These are phyloP conservation scores for Paramyrothecium sp. DNA, from an alignment of 2,329 filamentous ascomycete species.

Conservation along the genomic window DNA sequence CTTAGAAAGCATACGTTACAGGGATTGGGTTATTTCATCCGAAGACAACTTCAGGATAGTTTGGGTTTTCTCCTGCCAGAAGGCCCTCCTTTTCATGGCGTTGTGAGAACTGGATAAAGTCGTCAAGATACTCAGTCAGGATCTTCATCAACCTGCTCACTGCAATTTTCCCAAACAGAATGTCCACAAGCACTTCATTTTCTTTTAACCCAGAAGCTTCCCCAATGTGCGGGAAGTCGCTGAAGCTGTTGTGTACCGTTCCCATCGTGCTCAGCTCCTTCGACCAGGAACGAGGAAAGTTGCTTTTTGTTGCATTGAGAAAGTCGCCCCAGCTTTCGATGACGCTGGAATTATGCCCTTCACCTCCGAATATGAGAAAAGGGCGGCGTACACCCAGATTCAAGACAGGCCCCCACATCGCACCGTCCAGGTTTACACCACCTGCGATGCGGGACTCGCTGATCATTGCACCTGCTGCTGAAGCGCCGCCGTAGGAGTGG, in stretches of 20 bases:
- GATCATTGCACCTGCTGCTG: background rate
- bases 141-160: background rate
- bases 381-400: background rate
- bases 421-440: background rate
- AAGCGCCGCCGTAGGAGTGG: background rate
- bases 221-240: background rate
- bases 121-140: background rate
- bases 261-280: background rate
- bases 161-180: background rate
- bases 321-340: background rate
- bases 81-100: background rate
- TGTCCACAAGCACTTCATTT: background rate
- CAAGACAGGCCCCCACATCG: background rate
- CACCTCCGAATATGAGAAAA: background rate
- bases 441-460: background rate
- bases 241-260: background rate
- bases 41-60: background rate
- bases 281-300: background rate
- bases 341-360: background rate
- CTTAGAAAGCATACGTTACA: no score
- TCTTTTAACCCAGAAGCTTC: background rate
- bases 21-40: no score
- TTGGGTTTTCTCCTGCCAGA: background rate
- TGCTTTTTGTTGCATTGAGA: background rate
- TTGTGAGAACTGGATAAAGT: background rate